phyloP scores from a whole-genome alignment of 495 filamentous ascomycete genomes.

The Annulohypoxylon moriforme region DNA sequence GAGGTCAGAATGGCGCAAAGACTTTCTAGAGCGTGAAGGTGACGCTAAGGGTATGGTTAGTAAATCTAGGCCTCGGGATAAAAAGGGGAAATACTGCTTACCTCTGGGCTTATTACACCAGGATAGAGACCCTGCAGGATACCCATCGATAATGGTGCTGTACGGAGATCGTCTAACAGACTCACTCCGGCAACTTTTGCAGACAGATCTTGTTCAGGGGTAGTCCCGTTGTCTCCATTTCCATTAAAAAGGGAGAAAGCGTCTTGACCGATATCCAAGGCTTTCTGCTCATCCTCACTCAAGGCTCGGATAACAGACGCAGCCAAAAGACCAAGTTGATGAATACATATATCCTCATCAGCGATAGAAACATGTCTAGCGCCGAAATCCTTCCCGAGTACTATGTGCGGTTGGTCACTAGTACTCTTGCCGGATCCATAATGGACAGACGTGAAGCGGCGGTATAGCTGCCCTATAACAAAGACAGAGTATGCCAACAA shows the following conservation, averaged over 20 bases:
- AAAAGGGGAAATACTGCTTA: conserved; percentile 38
- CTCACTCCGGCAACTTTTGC: conserved; percentile 15
- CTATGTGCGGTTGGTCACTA: neutral
- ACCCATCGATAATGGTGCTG: conserved; percentile 53
- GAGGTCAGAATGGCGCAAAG: conserved; percentile 22
- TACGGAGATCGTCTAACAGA: conserved; percentile 32
- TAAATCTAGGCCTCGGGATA: neutral
- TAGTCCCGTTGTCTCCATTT: neutral
- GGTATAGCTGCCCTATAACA: conserved; percentile 46
- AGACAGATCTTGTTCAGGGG: neutral
- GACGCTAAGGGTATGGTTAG: conserved; percentile 32
- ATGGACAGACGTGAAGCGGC: conserved; percentile 38
- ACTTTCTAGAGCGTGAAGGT: conserved; percentile 25
- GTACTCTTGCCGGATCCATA: neutral
- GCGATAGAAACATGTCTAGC: neutral
- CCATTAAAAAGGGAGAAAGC: conserved; percentile 51
- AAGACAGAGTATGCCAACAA: conserved; percentile 41
- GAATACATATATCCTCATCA: conserved; percentile 41
- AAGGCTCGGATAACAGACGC: conserved; percentile 43
- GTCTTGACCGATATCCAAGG: conserved; percentile 38
- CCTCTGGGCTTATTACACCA: conserved; percentile 48
- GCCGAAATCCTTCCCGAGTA: conserved; percentile 25
- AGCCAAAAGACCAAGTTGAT: conserved; percentile 42
- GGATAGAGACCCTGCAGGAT: conserved; percentile 59
- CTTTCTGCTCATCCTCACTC: conserved; percentile 43